Conservation (phyloP, 352 stramenopile genomes). For the Globisporangium megalacanthum region DNA sequence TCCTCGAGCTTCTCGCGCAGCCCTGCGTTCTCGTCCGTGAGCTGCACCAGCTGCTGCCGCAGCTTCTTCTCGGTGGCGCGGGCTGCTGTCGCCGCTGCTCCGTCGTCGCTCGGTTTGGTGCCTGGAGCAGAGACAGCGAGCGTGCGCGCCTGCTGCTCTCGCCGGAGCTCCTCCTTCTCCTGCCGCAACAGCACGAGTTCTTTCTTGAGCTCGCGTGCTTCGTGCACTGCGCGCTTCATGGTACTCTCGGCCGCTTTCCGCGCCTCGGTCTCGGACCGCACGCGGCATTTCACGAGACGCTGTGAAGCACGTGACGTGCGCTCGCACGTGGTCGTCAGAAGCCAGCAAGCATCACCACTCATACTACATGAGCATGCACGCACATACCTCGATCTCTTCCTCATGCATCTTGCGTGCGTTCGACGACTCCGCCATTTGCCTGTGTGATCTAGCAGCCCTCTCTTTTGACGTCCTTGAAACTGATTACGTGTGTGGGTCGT, state of each 20-base stretch:
- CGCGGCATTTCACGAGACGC: conserved; percentile 70
- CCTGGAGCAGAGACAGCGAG: conserved; percentile 4
- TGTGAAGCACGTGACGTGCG: conserved; percentile 9
- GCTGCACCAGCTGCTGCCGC: conserved; percentile 22
- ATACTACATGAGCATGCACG: neutral
- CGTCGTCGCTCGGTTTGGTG: conserved; percentile 1
- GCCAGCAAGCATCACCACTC: too few relatives aligned
- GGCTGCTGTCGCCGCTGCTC: conserved; percentile 3
- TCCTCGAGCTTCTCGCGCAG: conserved; percentile 8
- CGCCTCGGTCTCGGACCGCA: conserved; percentile 68
- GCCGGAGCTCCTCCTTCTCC: conserved; percentile 59
- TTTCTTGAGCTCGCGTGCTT: conserved; percentile 71
- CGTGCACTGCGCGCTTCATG: conserved; percentile 70
- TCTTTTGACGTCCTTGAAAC: neutral
- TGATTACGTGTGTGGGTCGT: neutral
- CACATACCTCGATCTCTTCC: conserved; percentile 51
- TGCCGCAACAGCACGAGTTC: conserved; percentile 67
- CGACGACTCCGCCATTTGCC: conserved; percentile 17
- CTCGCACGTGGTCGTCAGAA: neutral
- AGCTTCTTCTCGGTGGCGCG: conserved; percentile 28
- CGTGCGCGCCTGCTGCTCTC: conserved; percentile 17
- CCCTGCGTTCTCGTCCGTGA: conserved; percentile 17
- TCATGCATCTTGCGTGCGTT: conserved; percentile 55
- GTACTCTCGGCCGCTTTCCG: conserved; percentile 63
- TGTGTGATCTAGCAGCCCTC: too few relatives aligned